Percentiles rank a stretch among this genome's conserved stretches.
phyloP scores from a whole-genome alignment of 192 early-diverging fungal species.

The Umbelopsis isabellina region DNA sequence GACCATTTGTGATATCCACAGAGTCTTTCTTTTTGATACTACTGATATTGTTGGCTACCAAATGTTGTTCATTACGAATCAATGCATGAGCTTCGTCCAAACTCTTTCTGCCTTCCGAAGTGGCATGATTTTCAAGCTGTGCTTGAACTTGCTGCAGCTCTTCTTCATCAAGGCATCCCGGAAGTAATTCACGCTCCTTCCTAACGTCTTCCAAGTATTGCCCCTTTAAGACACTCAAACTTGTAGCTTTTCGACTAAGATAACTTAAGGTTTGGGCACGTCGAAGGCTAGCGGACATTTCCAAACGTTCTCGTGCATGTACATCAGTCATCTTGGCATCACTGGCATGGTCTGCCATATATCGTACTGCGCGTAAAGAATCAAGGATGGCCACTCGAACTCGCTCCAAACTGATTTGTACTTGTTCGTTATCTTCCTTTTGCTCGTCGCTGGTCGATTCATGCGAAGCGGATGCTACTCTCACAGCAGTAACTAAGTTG shows the following conservation, averaged over 20 bases:
- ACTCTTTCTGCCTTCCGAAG: conserved; percentile 13
- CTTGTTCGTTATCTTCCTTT: conserved; percentile 18
- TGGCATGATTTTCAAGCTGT: conserved; percentile 19
- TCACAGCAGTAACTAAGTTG: conserved; percentile 38
- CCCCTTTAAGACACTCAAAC: conserved; percentile 32
- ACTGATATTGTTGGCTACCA: background rate
- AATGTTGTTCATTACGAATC: background rate
- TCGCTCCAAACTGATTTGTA: conserved; percentile 23
- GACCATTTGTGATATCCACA: background rate
- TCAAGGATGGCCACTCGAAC: conserved; percentile 17
- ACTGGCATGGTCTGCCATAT: background rate
- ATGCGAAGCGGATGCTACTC: conserved; percentile 28
- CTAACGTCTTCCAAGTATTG: conserved; percentile 21
- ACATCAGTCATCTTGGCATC: background rate
- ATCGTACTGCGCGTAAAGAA: conserved; percentile 5
- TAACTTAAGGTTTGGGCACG: conserved; percentile 33
- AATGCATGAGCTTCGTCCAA: conserved; percentile 9
- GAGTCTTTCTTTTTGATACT: background rate
- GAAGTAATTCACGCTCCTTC: background rate
- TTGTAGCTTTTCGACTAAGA: conserved; percentile 36
- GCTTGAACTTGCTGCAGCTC: conserved; percentile 15
- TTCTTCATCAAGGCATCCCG: conserved; percentile 2
- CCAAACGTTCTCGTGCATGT: conserved; percentile 6
- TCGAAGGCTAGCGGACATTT: conserved; percentile 21
- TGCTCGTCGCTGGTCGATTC: conserved; percentile 5